These are phyloP conservation scores for Ambrosiella beaveri DNA, from an alignment of 2,329 filamentous ascomycete genomes.

Conservation along the genomic window DNA sequence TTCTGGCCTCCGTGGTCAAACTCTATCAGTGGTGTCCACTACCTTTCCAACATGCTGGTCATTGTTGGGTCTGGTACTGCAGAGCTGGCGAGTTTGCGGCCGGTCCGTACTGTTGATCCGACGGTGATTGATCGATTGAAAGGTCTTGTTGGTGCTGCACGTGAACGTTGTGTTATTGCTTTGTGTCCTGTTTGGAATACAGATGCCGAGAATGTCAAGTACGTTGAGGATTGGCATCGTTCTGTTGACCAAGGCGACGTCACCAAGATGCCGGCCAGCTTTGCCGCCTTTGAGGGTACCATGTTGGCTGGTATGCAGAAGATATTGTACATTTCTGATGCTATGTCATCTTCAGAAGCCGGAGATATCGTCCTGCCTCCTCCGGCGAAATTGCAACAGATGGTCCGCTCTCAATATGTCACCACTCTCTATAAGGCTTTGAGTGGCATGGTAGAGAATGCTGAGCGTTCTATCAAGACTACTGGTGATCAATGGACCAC, in stretches of 20 bases:
- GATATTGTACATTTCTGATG: slow-evolving; percentile 83
- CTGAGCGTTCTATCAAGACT: slow-evolving; percentile 54
- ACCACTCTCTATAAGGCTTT: slow-evolving; percentile 86
- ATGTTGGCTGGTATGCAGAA: slow-evolving; percentile 81
- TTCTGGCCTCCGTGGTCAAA: slow-evolving; percentile 95
- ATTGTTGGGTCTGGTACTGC: slow-evolving; percentile 75
- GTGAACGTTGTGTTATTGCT: slow-evolving; percentile 72
- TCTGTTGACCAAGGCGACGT: slow-evolving; percentile 67
- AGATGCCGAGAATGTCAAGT: slow-evolving; percentile 83
- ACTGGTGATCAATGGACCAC: slow-evolving; percentile 45
- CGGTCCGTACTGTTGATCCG: slow-evolving; percentile 39
- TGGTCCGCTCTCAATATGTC: slow-evolving; percentile 83
- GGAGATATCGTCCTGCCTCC: slow-evolving; percentile 71
- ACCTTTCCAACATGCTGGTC: slow-evolving; percentile 64
- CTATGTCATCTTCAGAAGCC: slow-evolving; percentile 54
- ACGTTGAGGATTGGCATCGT: slow-evolving; percentile 84
- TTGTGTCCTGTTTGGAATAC: slow-evolving; percentile 83
- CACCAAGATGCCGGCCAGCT: slow-evolving; percentile 77
- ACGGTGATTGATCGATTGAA: slow-evolving; percentile 56
- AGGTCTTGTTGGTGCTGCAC: slow-evolving; percentile 54
- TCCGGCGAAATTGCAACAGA: slow-evolving; percentile 70
- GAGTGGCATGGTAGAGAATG: slow-evolving; percentile 93
- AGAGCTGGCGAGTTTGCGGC: slow-evolving; percentile 62
- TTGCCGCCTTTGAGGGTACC: slow-evolving; percentile 69
- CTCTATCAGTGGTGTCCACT: slow-evolving; percentile 79